Conservation (phyloP, 176 grass and related monocot species). For the Paspalum vaginatum region DNA sequence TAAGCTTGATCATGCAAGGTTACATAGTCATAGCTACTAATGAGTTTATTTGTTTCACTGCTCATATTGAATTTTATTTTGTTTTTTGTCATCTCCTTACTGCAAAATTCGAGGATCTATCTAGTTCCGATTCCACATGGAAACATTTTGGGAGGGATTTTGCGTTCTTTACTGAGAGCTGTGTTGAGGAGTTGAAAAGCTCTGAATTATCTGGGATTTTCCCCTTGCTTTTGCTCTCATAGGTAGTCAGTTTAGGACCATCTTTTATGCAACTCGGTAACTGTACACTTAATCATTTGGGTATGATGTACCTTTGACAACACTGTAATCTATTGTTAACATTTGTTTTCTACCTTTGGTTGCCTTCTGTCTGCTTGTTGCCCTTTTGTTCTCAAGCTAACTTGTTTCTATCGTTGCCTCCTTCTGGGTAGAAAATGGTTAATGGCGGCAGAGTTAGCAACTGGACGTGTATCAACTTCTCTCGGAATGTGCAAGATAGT, state of each 20-base stretch:
- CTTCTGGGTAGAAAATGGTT: slow-evolving; percentile 75
- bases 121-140: not conserved
- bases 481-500: slow-evolving; percentile 74
- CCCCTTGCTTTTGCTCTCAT: not conserved
- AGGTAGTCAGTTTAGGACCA: not conserved
- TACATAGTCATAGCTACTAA: not conserved
- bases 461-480: slow-evolving; percentile 85
- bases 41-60: not conserved
- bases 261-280: not conserved
- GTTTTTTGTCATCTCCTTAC: not conserved
- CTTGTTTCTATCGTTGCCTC: slow-evolving; percentile 1
- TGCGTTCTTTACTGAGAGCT: not conserved
- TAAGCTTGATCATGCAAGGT: not conserved
- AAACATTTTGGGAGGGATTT: not conserved
- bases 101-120: not conserved
- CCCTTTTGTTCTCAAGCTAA: slow-evolving; percentile 18
- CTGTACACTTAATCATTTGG: slow-evolving; percentile 11
- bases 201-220: not conserved
- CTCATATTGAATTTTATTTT: not conserved
- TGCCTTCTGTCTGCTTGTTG: not conserved
- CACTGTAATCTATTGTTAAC: not conserved
- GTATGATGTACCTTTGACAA: not conserved
- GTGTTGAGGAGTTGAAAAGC: not conserved
- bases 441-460: slow-evolving; percentile 73
- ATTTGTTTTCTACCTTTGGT: slow-evolving; percentile 11